These are phyloP conservation scores for Lithohypha guttulata DNA, from an alignment of 2,329 filamentous ascomycete species.

Conservation along the genomic window DNA sequence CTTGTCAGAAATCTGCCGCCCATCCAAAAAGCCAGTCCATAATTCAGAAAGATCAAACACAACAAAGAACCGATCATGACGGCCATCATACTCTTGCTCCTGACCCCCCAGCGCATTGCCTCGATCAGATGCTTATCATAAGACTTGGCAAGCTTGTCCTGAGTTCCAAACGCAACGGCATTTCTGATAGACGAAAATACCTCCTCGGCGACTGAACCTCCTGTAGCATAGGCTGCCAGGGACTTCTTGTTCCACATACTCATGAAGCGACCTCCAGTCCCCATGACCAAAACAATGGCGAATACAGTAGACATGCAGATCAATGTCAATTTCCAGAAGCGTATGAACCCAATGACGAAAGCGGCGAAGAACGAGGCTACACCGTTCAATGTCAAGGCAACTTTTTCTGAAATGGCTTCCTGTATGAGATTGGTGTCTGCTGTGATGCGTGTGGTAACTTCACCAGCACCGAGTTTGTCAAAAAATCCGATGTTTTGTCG, in stretches of 20 bases:
- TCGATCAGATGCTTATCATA: slow-evolving; percentile 66
- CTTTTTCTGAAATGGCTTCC: slow-evolving; percentile 85
- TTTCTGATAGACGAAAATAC: slow-evolving; percentile 90
- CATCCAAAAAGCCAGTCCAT: slow-evolving; percentile 81
- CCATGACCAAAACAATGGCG: slow-evolving; percentile 69
- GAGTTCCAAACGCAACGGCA: slow-evolving; percentile 83
- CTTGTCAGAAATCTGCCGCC: slow-evolving; percentile 60
- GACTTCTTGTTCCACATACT: slow-evolving; percentile 71
- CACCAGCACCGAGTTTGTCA: slow-evolving; percentile 83
- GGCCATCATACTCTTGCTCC: slow-evolving; percentile 60
- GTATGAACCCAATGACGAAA: slow-evolving; percentile 81
- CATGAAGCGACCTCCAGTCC: slow-evolving; percentile 59
- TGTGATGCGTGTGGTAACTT: slow-evolving; percentile 89
- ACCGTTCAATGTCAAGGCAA: slow-evolving; percentile 65
- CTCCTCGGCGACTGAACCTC: slow-evolving; percentile 84
- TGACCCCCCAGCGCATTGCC: slow-evolving; percentile 67
- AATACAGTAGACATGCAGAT: slow-evolving; percentile 76
- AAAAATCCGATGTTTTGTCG: slow-evolving; percentile 87
- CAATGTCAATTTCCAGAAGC: slow-evolving; percentile 85
- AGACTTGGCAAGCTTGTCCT: slow-evolving; percentile 77
- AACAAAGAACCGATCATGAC: slow-evolving; percentile 79
- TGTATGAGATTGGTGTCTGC: slow-evolving; percentile 89
- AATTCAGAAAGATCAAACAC: slow-evolving; percentile 73
- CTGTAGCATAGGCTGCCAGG: slow-evolving; percentile 67
- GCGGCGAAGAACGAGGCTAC: slow-evolving; percentile 75